Base-by-base conservation (phyloP, 208 protist genomes). In the Crithidia acanthocephali region DNA sequence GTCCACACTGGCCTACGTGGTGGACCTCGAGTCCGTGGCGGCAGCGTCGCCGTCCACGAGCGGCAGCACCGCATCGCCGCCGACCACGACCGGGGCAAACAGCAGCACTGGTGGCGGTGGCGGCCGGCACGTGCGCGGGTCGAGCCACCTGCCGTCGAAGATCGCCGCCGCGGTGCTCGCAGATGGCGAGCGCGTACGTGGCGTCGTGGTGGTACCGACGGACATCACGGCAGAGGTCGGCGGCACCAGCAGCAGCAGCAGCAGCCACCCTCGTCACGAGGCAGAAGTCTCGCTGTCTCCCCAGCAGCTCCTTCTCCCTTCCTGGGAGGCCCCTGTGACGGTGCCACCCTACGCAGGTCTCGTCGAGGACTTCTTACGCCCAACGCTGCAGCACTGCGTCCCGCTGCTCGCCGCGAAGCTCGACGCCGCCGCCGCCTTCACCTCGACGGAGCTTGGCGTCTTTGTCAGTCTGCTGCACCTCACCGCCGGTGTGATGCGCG, bases 391-490 rank as follows among this genome's bases (percentile, higher is more conserved):
- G 47, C 66, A 67, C 50, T 79, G 62, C 25, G 33, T 81, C 16
- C 53, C 55, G 42, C 59, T 70, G 16, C 23, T 77, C 20, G 47
- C 45, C 13, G 59, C 68, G 25, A 68, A 72, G 63, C 56, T 77
- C 16, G 50, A 68, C 42, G 33, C 40, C 22, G 61, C 53, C 32
- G 64, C 30, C 18, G 10, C 57, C 22, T 35, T 73, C 37, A 72
- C 47, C 7, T 37, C 37, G 6, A 56, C 72, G 67, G 81, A 86
- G 69, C 50, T 86, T 47, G 55, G 55, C 13, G 59, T 60, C 25
- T 59, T 88, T 30, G 72, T 73, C 25, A 73, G 30, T 25, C 50
- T 91, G 18, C 55, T 90, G 16, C 73, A 83, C 32, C 78, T 91
- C 23, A 79, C 79, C 10, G 30, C 63, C 6, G 69, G 57, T 7